Percentiles rank a stretch among this genome's conserved stretches.
Conservation (phyloP, 2,329 filamentous ascomycete genomes). For the Sporothrix sp. region DNA sequence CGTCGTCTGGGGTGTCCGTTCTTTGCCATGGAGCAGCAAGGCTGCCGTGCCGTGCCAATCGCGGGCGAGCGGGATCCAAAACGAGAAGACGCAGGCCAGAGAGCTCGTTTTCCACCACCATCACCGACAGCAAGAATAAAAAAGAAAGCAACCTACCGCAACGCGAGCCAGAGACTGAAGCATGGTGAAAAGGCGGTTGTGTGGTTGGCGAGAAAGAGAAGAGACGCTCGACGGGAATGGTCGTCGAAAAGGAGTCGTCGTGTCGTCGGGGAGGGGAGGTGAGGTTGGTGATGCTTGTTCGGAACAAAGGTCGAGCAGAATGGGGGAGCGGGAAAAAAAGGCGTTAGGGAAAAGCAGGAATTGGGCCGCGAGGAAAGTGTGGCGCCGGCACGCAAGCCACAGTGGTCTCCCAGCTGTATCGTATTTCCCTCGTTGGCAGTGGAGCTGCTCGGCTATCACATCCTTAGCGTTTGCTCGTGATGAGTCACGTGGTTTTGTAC, state of each 20-base stretch:
- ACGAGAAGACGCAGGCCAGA: neutral
- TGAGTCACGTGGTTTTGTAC: neutral
- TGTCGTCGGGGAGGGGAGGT: neutral
- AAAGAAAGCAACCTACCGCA: slow-evolving; percentile 38
- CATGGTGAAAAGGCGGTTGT: slow-evolving; percentile 3
- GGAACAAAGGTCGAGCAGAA: neutral
- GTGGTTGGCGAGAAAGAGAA: neutral
- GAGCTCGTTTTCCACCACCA: neutral
- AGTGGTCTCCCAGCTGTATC: neutral
- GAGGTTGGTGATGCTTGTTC: slow-evolving; percentile 2
- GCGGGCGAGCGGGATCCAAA: neutral
- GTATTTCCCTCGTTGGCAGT: slow-evolving; percentile 1
- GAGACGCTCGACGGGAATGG: neutral
- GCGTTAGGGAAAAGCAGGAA: slow-evolving; percentile 12
- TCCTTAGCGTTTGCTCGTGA: neutral
- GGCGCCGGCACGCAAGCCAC: slow-evolving; percentile 2
- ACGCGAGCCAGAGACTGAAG: slow-evolving; percentile 39
- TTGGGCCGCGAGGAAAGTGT: slow-evolving; percentile 3
- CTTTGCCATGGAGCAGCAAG: too few species aligned
- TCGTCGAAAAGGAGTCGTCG: neutral
- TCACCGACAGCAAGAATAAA: neutral
- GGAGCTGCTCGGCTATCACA: neutral
- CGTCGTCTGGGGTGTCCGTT: too few species aligned
- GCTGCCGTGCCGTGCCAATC: too few species aligned
- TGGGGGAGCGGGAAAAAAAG: slow-evolving; percentile 10